Percentiles rank a stretch among this genome's conserved stretches.
Conservation (phyloP, 441 rosid genomes). For the Sinapis alba region DNA sequence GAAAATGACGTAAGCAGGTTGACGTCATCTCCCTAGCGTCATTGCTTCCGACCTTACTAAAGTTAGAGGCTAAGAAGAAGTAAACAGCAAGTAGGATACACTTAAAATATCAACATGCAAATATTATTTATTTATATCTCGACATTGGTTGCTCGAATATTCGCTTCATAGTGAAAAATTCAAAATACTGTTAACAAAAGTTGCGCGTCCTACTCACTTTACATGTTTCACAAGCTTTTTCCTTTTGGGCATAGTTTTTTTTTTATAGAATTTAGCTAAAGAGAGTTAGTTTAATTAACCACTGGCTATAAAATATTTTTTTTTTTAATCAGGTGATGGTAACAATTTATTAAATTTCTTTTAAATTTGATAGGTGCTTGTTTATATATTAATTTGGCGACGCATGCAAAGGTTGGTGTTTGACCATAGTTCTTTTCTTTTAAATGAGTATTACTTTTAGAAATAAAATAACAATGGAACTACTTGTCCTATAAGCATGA, state of each 20-base stretch:
- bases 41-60: slow-evolving; percentile 15
- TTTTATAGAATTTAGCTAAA: background rate
- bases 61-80: slow-evolving; percentile 8
- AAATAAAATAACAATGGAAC: background rate
- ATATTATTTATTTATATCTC: background rate
- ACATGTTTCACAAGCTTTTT: slow-evolving; percentile 25
- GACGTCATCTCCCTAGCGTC: slow-evolving; percentile 19
- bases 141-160: slow-evolving; percentile 21
- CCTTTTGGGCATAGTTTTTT: slow-evolving; percentile 19
- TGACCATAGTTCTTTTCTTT: slow-evolving; percentile 15
- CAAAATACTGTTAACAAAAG: slow-evolving; percentile 8
- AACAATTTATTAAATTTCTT: background rate
- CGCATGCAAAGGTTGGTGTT: slow-evolving; percentile 33
- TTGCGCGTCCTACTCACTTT: slow-evolving; percentile 27
- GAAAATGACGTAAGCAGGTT: background rate
- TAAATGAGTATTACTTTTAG: background rate
- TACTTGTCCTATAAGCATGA: slow-evolving; percentile 21
- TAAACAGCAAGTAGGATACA: slow-evolving; percentile 23
- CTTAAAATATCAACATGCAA: slow-evolving; percentile 18
- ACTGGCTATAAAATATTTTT: background rate
- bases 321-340: slow-evolving; percentile 4
- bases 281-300: slow-evolving; percentile 11
- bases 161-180: no score
- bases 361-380: slow-evolving; percentile 20
- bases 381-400: slow-evolving; percentile 13